Evolutionary conservation across 2,329 filamentous ascomycete genomes (phyloP), one percentile per base, ranked within the genome.

Genomic region (Bertia moriformis): DNA sequence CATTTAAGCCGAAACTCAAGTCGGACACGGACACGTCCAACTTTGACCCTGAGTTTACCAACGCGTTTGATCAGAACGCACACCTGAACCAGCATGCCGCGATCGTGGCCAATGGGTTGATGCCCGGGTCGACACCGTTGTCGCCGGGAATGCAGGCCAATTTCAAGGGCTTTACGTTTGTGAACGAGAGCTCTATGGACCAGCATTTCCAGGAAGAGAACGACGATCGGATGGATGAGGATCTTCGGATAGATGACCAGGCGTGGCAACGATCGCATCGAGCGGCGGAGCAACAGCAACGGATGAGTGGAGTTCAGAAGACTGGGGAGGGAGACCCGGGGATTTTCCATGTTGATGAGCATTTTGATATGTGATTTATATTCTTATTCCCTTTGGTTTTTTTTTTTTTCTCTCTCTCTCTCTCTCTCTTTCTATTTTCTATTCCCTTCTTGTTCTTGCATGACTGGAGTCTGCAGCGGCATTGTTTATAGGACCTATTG

Each of bases 11-110:
- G 4, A 93, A 93, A 61, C 71, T 98, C 54, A 93, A 93, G 69
- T 91, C 83, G 13, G 87, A 94, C 57, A 85, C 88, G 2, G 91
- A 98, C 49, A 93, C 93, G 1, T 95, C 88, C 35, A 96, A 98
- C 61, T 98, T 98, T 53, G 91, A 98, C 51, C 91, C 91, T 0
- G 91, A 96, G 57, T 98, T 98, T 57, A 98, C 91, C 39, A 95
- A 91, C 47, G 91, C 91, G 4, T 65, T 96, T 41, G 85, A 88
- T 51, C 83, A 80, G 43, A 85, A 85, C 40, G 78, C 82, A 1
- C 95, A 88, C 1, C 68, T 96, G 42, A 96, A 96, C 53, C 85
- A 91, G 50, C 79, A 89, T 42, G 89, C 91, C 3, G 85, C 86
- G 13, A 85, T 85, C 4, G 60, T 96, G 38, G 86, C 89, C 14